A percentile compares a stretch with the other conserved stretches of the same genome.
Conservation (phyloP, 306 rosid species). For the Pachyrhizus erosus region DNA sequence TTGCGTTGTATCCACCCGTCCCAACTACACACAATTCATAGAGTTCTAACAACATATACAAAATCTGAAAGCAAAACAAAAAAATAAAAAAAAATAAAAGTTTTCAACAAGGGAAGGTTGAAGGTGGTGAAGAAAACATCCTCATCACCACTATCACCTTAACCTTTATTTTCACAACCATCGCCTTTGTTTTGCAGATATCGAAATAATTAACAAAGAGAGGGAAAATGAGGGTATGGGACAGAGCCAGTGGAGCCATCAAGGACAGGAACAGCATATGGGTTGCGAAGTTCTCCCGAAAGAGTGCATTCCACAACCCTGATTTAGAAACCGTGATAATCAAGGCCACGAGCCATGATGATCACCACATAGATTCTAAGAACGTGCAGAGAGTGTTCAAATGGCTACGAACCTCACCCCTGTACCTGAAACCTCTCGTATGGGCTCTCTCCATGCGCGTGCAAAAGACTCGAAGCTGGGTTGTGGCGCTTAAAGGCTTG, state of each 20-base stretch:
- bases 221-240: constrained; percentile 70
- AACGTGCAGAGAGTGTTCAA: constrained; percentile 72
- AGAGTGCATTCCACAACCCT: constrained; percentile 60
- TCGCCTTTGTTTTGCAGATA: neutral
- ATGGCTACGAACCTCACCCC: constrained; percentile 72
- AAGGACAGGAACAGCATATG: constrained; percentile 82
- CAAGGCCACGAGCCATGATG: constrained; percentile 91
- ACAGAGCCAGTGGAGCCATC: constrained; percentile 64
- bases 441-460: constrained; percentile 62
- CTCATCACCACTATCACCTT: neutral
- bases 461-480: constrained; percentile 76
- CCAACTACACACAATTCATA: neutral
- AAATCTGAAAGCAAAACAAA: neutral
- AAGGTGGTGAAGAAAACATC: constrained; percentile 15
- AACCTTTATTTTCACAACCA: neutral
- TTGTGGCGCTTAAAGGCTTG: constrained; percentile 81
- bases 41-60: neutral
- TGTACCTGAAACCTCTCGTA: constrained; percentile 59
- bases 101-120: constrained; percentile 11
- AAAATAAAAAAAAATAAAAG: neutral
- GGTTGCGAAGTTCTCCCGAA: constrained; percentile 55
- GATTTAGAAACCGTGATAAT: constrained; percentile 66
- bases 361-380: constrained; percentile 53
- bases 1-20: neutral
- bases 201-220: neutral